Evolutionary conservation across 495 filamentous ascomycete species (phyloP).

Genomic region (Poronia punctata): DNA sequence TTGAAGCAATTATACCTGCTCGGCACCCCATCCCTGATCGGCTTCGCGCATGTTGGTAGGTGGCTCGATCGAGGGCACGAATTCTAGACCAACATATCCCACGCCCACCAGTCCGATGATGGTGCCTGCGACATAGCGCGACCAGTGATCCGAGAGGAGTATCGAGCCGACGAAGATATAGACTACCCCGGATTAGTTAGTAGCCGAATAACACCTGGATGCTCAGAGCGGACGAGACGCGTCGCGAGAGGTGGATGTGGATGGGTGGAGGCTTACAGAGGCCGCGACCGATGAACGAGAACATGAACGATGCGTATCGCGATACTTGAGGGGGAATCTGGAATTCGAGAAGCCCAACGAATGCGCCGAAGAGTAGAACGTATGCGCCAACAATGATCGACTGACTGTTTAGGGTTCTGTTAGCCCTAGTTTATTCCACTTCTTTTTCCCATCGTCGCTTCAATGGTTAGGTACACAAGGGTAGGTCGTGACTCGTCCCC

Average conservation of each 20-base stretch:
- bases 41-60: conserved; percentile 95
- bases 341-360: conserved; percentile 70
- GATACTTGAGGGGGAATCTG: conserved; percentile 90
- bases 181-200: conserved; percentile 45
- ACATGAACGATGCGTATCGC: conserved; percentile 93
- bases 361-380: conserved; percentile 81
- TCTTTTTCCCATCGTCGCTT: background rate
- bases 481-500: too few relatives aligned
- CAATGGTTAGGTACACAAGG: too few relatives aligned
- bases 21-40: conserved; percentile 84
- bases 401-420: conserved; percentile 34
- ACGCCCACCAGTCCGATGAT: conserved; percentile 71
- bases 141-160: conserved; percentile 54
- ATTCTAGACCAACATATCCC: conserved; percentile 79
- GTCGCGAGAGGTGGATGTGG: background rate
- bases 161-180: conserved; percentile 94
- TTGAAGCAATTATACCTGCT: conserved; percentile 58
- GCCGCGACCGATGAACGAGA: conserved; percentile 92
- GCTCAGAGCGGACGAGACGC: too few relatives aligned
- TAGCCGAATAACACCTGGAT: background rate
- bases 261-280: conserved; percentile 59
- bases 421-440: conserved; percentile 1
- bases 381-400: conserved; percentile 74
- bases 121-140: conserved; percentile 59
- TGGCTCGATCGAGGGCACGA: conserved; percentile 92